phyloP scores from a whole-genome alignment of 2,329 filamentous ascomycete species.

The Sclerotinia trifoliorum region DNA sequence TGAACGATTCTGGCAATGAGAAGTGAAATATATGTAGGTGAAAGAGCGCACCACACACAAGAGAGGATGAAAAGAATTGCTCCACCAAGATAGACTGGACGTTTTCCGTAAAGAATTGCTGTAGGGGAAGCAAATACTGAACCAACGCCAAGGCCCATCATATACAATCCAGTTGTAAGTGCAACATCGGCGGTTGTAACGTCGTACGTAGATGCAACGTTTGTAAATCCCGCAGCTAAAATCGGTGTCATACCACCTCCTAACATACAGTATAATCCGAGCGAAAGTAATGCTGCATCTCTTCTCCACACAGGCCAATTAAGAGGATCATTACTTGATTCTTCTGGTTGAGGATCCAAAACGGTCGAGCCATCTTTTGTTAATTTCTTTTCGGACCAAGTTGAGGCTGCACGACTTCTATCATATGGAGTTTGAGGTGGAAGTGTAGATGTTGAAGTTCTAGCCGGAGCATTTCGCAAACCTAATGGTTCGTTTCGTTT shows the following conservation, averaged over 20 bases:
- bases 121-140: constrained; percentile 84
- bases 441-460: constrained; percentile 56
- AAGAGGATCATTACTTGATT: constrained; percentile 84
- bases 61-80: constrained; percentile 74
- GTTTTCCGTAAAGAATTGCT: constrained; percentile 86
- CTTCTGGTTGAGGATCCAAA: constrained; percentile 86
- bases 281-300: constrained; percentile 73
- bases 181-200: constrained; percentile 73
- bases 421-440: constrained; percentile 27
- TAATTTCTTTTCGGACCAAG: constrained; percentile 60
- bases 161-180: constrained; percentile 86
- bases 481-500: constrained; percentile 49
- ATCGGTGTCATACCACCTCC: constrained; percentile 91
- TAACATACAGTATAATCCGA: constrained; percentile 91
- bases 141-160: constrained; percentile 88
- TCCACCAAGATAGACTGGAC: constrained; percentile 81
- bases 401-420: constrained; percentile 24
- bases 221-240: constrained; percentile 82
- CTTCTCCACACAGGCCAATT: constrained; percentile 86
- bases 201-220: constrained; percentile 67
- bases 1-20: constrained; percentile 81
- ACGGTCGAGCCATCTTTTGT: constrained; percentile 82
- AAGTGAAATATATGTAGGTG: constrained; percentile 76
- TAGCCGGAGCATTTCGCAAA: constrained; percentile 44
- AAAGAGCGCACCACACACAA: constrained; percentile 82